Base-by-base conservation (phyloP, 352 stramenopile genomes). In the Thalassiosira mediterranea region DNA sequence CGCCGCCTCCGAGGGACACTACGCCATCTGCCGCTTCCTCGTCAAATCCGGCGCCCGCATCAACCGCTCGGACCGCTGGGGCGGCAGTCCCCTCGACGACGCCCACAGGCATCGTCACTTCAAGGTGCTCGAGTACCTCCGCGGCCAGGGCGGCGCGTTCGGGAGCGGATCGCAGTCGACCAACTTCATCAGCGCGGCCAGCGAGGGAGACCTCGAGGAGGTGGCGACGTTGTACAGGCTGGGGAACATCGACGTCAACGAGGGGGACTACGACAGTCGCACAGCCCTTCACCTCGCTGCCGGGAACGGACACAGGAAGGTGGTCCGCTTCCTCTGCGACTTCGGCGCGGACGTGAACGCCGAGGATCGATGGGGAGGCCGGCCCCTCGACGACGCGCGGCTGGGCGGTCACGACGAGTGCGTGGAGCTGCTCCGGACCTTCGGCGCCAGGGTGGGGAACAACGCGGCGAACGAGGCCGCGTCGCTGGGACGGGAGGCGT, bases 201-300 rank as follows among this genome's bases (percentile, higher is more conserved):
- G 75, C 7, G 78, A 84, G 19, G 88, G 88, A 7, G 81, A 93
- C 71, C 1, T 87, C 4, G 70, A 88, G 44, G 88, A 93, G 21
- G 86, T 91, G 17, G 63, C 83, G 5, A 77, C 58, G n/a, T 74
- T 73, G 13, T 66, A 84, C 3, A 37, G 78, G 21, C 32, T 78
- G 19, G 59, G 67, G 3, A 70, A 64, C 42, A 67, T 84, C 19
- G 34, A 87, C 56, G 64, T 93, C 1, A 83, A 93, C 53, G 71
- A 87, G 32, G 86, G 81, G 3, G 90, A 95, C 67, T 94, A 94
- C 56, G 89, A 95, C 63, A 84, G 81, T 44, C 65, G 90, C 29
- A 94, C 89, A 23, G 79, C 89, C 13, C 49, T 95, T 26, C 90
- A 95, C 60, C 54, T 95, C 11, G 89, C 88, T 1, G 79, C 85